phyloP scores from a whole-genome alignment of 345 rosid genomes.

The Microthlaspi erraticum region DNA sequence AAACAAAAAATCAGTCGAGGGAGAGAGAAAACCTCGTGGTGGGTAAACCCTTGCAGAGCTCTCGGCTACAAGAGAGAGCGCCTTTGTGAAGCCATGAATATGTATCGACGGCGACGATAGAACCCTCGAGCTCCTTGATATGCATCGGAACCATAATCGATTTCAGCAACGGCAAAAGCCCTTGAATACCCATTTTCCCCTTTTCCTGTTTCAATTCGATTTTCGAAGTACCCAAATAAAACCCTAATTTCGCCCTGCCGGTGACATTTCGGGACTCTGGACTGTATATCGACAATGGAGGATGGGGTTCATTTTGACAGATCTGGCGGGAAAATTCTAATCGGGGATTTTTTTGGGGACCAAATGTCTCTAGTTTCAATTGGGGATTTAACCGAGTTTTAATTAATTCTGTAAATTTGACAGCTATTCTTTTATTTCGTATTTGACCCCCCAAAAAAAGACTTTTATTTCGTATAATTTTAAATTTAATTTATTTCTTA shows the following conservation, averaged over 20 bases:
- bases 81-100: slow-evolving; percentile 86
- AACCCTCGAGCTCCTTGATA: slow-evolving; percentile 75
- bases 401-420: too few species aligned
- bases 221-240: background rate
- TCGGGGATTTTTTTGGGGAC: slow-evolving; percentile 23
- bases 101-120: slow-evolving; percentile 84
- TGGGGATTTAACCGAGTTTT: too few species aligned
- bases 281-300: slow-evolving; percentile 5
- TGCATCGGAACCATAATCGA: slow-evolving; percentile 81
- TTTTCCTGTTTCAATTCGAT: background rate
- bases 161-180: slow-evolving; percentile 85
- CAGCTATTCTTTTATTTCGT: too few species aligned
- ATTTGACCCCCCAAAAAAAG: too few species aligned
- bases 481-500: too few species aligned
- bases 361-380: background rate
- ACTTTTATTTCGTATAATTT: too few species aligned
- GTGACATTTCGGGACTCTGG: background rate
- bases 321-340: slow-evolving; percentile 40
- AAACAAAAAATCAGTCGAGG: slow-evolving; percentile 24
- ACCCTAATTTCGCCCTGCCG: slow-evolving; percentile 36
- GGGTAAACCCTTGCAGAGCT: slow-evolving; percentile 48
- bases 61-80: slow-evolving; percentile 48
- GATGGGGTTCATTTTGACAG: slow-evolving; percentile 12
- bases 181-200: slow-evolving; percentile 55
- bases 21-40: slow-evolving; percentile 40